Conservation (phyloP, 2,329 filamentous ascomycete species). For the Alternaria ventricosa region DNA sequence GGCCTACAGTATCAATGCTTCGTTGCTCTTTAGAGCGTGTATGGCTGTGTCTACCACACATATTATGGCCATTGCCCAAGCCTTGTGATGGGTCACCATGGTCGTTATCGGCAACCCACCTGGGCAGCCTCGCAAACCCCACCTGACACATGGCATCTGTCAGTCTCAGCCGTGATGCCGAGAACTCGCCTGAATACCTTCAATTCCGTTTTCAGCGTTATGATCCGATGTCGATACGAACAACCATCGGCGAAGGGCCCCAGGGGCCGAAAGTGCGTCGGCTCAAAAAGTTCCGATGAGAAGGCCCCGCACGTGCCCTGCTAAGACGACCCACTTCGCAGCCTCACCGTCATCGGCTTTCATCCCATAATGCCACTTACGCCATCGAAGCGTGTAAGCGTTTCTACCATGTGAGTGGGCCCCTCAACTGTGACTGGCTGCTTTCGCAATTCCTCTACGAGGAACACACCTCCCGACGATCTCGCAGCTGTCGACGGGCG, state of each 20-base stretch:
- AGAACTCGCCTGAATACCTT: not conserved
- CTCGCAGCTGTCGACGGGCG: not conserved
- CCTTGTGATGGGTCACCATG: not conserved
- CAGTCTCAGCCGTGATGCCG: constrained; percentile 1
- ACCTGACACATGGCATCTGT: not conserved
- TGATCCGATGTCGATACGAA: not conserved
- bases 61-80: not conserved
- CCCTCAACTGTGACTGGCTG: not conserved
- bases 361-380: constrained; percentile 4
- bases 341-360: not conserved
- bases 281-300: constrained; percentile 8
- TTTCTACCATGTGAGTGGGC: not conserved
- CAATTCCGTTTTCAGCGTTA: not conserved
- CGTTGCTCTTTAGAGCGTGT: not conserved
- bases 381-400: constrained; percentile 3
- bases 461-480: constrained; percentile 1
- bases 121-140: not conserved
- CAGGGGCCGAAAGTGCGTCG: not conserved
- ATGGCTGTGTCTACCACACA: not conserved
- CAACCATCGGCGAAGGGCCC: not conserved
- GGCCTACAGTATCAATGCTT: not conserved
- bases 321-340: not conserved
- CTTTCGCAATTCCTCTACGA: not conserved
- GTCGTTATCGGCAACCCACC: constrained; percentile 1
- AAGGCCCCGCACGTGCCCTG: not conserved